phyloP scores from a whole-genome alignment of 2,329 filamentous ascomycete genomes.

The Fusarium newnesense region DNA sequence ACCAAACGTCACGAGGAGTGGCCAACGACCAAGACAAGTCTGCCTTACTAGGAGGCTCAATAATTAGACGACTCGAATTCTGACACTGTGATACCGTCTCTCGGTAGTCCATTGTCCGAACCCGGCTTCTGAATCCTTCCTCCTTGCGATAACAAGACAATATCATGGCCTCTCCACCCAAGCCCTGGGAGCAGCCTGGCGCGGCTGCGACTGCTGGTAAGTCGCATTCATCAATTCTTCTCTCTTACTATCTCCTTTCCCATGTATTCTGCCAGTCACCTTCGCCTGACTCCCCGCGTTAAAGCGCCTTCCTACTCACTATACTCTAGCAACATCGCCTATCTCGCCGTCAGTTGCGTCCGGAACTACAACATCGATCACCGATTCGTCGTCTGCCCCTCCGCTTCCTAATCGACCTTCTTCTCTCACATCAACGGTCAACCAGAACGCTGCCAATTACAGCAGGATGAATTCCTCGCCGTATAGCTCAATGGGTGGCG shows the following conservation, averaged over 20 bases:
- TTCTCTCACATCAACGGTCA: slow-evolving; percentile 81
- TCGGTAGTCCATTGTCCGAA: slow-evolving; percentile 13
- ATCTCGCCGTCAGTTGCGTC: slow-evolving; percentile 56
- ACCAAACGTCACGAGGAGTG: slow-evolving; percentile 35
- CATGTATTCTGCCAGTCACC: background rate
- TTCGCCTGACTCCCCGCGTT: slow-evolving; percentile 3
- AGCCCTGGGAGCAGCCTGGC: slow-evolving; percentile 93
- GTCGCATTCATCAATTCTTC: slow-evolving; percentile 42
- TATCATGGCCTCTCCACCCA: slow-evolving; percentile 83
- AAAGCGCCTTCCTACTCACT: slow-evolving; percentile 42
- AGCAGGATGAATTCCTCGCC: slow-evolving; percentile 68
- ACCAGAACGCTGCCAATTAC: slow-evolving; percentile 88
- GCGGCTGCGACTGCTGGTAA: slow-evolving; percentile 64
- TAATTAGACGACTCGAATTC: slow-evolving; percentile 10
- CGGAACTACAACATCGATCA: slow-evolving; percentile 53
- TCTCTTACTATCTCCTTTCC: background rate
- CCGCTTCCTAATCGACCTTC: slow-evolving; percentile 84
- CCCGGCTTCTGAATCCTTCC: slow-evolving; percentile 9
- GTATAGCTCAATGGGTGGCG: slow-evolving; percentile 58
- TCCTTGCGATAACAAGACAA: slow-evolving; percentile 15
- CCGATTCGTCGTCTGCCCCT: slow-evolving; percentile 62
- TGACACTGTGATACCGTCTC: slow-evolving; percentile 16
- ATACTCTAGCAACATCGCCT: slow-evolving; percentile 50
- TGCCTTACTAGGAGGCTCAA: slow-evolving; percentile 16
- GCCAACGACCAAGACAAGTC: slow-evolving; percentile 8